phyloP scores from a whole-genome alignment of 345 rosid genomes.

The Stellera chamaejasme region DNA sequence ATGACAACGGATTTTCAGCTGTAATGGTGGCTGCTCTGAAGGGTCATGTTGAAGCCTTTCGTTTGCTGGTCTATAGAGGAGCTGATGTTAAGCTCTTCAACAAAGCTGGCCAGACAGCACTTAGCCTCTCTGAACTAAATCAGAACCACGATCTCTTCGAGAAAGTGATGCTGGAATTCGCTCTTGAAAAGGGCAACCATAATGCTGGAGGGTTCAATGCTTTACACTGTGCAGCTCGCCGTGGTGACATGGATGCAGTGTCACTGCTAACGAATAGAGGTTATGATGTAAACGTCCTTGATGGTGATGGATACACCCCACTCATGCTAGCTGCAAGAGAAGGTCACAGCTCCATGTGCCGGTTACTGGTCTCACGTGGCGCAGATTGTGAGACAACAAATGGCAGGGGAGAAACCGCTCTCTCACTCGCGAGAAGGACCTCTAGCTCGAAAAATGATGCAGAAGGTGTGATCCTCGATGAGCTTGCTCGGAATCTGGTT shows the following conservation, averaged over 20 bases:
- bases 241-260: slow-evolving; percentile 72
- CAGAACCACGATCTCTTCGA: slow-evolving; percentile 61
- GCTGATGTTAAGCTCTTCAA: slow-evolving; percentile 80
- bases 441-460: slow-evolving; percentile 26
- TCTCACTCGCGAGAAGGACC: slow-evolving; percentile 41
- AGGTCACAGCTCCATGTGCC: slow-evolving; percentile 57
- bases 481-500: slow-evolving; percentile 59
- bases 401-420: slow-evolving; percentile 56
- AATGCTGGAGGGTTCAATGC: slow-evolving; percentile 82
- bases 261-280: slow-evolving; percentile 53
- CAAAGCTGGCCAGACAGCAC: slow-evolving; percentile 68
- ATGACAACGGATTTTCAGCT: slow-evolving; percentile 72
- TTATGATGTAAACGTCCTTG: slow-evolving; percentile 60
- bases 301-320: slow-evolving; percentile 85
- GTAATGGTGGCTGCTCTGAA: slow-evolving; percentile 82
- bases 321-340: slow-evolving; percentile 90
- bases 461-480: slow-evolving; percentile 51
- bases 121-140: slow-evolving; percentile 52
- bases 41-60: slow-evolving; percentile 74
- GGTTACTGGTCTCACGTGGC: slow-evolving; percentile 54
- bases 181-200: slow-evolving; percentile 71
- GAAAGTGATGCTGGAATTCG: slow-evolving; percentile 91
- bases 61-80: slow-evolving; percentile 68
- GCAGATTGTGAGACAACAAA: slow-evolving; percentile 54
- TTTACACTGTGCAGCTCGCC: slow-evolving; percentile 91